phyloP scores from a whole-genome alignment of 495 filamentous ascomycete species.

The Xylaria flabelliformis region DNA sequence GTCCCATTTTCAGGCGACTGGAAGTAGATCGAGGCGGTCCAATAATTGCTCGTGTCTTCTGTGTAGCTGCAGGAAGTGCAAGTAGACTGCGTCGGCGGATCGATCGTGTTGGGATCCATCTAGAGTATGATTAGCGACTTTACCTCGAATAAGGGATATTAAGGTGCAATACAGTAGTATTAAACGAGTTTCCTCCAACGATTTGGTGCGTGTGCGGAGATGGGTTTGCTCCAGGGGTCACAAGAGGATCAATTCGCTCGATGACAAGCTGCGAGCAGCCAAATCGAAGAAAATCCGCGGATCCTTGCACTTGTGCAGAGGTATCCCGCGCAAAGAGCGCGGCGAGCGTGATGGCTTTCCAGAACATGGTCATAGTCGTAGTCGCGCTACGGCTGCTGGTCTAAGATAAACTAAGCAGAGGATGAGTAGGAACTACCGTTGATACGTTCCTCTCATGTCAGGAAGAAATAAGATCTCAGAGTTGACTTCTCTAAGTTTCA shows the following conservation, averaged over 20 bases:
- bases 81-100: conserved; percentile 43
- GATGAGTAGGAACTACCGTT: background rate
- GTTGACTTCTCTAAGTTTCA: background rate
- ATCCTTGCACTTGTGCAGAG: conserved; percentile 36
- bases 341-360: conserved; percentile 31
- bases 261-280: conserved; percentile 50
- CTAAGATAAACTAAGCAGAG: background rate
- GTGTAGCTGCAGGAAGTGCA: conserved; percentile 47
- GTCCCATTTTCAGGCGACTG: conserved; percentile 50
- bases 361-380: conserved; percentile 32
- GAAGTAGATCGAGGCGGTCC: conserved; percentile 55
- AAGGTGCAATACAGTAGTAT: conserved; percentile 35
- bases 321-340: conserved; percentile 42
- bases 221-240: conserved; percentile 44
- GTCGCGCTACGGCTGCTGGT: conserved; percentile 4
- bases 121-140: conserved; percentile 6
- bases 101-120: conserved; percentile 46
- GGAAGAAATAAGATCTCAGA: background rate
- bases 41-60: conserved; percentile 52
- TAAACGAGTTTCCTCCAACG: conserved; percentile 49
- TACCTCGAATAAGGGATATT: background rate
- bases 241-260: conserved; percentile 48
- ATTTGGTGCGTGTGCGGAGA: conserved; percentile 50
- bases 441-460: background rate
- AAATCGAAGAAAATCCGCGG: conserved; percentile 43